Base-by-base conservation (phyloP, 371 early-diverging fungal genomes). In the Rhizopus stolonifer region DNA sequence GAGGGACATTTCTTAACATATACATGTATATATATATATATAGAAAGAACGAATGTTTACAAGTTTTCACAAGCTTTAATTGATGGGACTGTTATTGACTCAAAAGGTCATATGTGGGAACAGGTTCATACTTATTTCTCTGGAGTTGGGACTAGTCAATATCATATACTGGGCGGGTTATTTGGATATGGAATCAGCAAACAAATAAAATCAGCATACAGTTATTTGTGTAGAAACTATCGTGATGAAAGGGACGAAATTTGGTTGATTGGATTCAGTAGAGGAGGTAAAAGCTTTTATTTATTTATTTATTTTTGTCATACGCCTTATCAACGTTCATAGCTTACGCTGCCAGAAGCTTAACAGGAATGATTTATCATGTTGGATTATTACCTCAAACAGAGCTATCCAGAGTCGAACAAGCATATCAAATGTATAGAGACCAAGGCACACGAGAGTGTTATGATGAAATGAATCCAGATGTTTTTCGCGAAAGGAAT, bases 261-360 rank as follows among this genome's bases (percentile, higher is more conserved):
- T 43, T 72, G 69, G 69, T 33, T 69, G 8, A n/a, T 72, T 26
- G 73, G 73, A 13, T 67, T 56, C 15, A 69, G 69, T 38, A 58
- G 73, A 29, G 73, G 73, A 66, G 69, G 73, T 69, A 64, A 26
- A 19, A 11, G 31, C 31, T n/a, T n/a, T n/a, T n/a, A n/a, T n/a
- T n/a, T n/a, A n/a, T n/a, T 29, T 7, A 29, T 29, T 7, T 29
- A 10, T 29, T 29, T 29, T 29, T 4, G 10, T 29, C 17, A 7
- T 21, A 4, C 14, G 18, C 14, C 6, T 43, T 14, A 24, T 14
- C 22, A n/a, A n/a, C n/a, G n/a, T n/a, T n/a, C n/a, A n/a, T 50
- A 72, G 73, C 67, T 7, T 72, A 66, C 55, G 66, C 73, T 21
- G 69, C 55, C 2, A 53, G 73, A 45, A 69, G 73, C 43, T 49